A percentile compares a stretch with the other conserved stretches of the same genome.
phyloP scores from a whole-genome alignment of 2,329 filamentous ascomycete genomes.

The Aspergillus versicolor region DNA sequence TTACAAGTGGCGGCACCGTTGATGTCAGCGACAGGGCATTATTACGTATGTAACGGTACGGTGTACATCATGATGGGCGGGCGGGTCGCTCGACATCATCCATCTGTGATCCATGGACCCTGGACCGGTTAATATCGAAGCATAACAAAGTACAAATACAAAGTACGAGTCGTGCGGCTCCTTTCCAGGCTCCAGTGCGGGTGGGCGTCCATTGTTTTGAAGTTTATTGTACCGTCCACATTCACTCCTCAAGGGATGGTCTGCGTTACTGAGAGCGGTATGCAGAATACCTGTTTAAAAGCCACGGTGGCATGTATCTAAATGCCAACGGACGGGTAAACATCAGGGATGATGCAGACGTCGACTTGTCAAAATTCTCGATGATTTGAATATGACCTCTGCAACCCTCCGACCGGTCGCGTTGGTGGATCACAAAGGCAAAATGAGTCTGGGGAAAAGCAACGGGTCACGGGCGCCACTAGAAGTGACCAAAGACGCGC shows the following conservation, averaged over 20 bases:
- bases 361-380: not conserved
- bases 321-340: slow-evolving; percentile 5
- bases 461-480: not conserved
- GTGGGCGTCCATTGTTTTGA: not conserved
- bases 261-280: not conserved
- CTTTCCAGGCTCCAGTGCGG: not conserved
- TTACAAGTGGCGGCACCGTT: not conserved
- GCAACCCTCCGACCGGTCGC: not conserved
- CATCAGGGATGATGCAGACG: not conserved
- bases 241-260: not conserved
- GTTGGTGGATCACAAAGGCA: slow-evolving; percentile 21
- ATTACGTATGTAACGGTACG: not conserved
- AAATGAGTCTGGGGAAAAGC: slow-evolving; percentile 17
- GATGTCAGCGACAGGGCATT: not conserved
- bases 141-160: not conserved
- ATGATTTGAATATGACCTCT: slow-evolving; percentile 7
- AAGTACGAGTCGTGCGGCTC: not conserved
- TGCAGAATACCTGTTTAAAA: not conserved
- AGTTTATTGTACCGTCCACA: too few relatives aligned
- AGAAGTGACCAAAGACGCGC: not conserved
- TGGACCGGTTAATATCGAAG: not conserved
- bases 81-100: not conserved
- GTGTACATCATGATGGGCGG: not conserved
- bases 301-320: slow-evolving; percentile 16
- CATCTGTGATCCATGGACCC: not conserved